Conservation (phyloP, 2,329 filamentous ascomycete species). For the Nectriaceae sp. region DNA sequence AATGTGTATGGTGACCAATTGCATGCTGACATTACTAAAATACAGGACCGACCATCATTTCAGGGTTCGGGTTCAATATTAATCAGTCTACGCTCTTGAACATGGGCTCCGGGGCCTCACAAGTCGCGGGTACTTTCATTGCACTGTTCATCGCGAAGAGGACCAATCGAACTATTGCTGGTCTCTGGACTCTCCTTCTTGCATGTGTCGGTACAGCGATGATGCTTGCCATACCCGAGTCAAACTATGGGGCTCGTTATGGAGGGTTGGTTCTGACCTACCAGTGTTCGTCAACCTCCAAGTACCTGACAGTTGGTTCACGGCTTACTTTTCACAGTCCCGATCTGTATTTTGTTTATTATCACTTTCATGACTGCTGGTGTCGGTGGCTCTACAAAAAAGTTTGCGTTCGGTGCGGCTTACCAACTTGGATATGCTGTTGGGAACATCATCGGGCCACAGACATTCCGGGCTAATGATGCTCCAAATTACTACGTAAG, state of each 20-base stretch:
- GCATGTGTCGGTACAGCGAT: constrained; percentile 5
- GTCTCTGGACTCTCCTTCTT: constrained; percentile 2
- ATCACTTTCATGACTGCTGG: constrained; percentile 12
- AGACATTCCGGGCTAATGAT: constrained; percentile 6
- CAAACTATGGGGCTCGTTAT: constrained; percentile 4
- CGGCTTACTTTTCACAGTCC: constrained; percentile 1
- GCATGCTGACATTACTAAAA: background rate
- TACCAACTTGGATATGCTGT: constrained; percentile 11
- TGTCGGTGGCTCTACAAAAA: constrained; percentile 9
- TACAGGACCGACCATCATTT: constrained; percentile 7
- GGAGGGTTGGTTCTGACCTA: constrained; percentile 4
- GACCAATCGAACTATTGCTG: constrained; percentile 8
- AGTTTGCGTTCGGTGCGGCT: constrained; percentile 7
- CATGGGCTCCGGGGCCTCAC: constrained; percentile 4
- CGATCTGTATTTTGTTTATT: constrained; percentile 7
- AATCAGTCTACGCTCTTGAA: constrained; percentile 6
- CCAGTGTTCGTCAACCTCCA: constrained; percentile 2
- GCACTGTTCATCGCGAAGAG: constrained; percentile 4
- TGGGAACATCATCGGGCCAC: constrained; percentile 11
- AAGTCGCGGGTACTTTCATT: constrained; percentile 1
- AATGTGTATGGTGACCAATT: background rate
- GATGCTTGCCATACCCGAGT: constrained; percentile 4
- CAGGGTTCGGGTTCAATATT: constrained; percentile 5
- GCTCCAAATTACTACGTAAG: constrained; percentile 11
- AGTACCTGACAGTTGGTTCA: background rate